Conservation (phyloP, 129 eudicot genomes). For the Gnaphalium uliginosum region DNA sequence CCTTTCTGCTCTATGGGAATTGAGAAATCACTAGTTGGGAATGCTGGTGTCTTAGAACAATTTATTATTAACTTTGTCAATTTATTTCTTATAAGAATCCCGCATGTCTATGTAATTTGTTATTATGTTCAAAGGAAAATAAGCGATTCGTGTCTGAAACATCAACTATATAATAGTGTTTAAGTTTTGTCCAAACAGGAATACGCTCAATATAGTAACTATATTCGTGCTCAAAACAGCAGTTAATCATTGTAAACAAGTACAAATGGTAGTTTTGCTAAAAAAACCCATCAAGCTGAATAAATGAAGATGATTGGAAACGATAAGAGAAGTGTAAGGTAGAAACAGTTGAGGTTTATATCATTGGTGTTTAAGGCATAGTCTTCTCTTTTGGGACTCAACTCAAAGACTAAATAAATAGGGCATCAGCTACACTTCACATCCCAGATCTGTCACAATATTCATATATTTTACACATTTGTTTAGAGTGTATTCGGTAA, state of each 20-base stretch:
- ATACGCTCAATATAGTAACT: neutral
- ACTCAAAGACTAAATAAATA: neutral
- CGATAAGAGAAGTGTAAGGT: constrained; percentile 12
- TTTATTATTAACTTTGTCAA: neutral
- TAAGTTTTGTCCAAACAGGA: constrained; percentile 3
- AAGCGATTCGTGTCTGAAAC: neutral
- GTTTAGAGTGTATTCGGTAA: neutral
- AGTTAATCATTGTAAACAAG: constrained; percentile 3
- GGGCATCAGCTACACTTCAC: constrained; percentile 7
- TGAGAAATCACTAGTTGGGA: constrained; percentile 17
- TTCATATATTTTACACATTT: neutral
- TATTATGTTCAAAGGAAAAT: too few species aligned
- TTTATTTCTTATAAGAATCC: neutral
- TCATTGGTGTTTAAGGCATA: constrained; percentile 15
- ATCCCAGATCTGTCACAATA: neutral
- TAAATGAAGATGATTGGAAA: constrained; percentile 19
- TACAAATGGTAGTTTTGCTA: neutral
- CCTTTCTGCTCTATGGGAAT: neutral
- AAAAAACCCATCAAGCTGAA: neutral
- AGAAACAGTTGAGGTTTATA: neutral
- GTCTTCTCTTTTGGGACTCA: neutral
- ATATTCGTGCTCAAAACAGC: neutral
- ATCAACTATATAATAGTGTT: neutral
- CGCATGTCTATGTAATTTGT: neutral
- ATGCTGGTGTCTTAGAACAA: constrained; percentile 14